Base-by-base conservation (phyloP, 441 rosid species). In the Gossypium davidsonii region DNA sequence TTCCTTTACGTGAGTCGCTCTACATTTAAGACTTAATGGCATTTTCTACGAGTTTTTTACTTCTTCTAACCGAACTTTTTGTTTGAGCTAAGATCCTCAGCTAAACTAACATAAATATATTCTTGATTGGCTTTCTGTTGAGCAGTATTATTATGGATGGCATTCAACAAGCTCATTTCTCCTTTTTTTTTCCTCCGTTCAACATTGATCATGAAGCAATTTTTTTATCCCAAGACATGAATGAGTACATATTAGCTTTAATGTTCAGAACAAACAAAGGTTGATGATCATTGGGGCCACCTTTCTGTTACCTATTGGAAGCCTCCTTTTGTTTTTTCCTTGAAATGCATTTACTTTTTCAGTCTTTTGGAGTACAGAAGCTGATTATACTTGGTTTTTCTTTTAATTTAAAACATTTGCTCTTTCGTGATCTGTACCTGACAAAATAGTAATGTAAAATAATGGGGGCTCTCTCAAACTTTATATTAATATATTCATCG, bases 321-420 rank as follows among this genome's bases (percentile, higher is more conserved):
- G 65, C 20, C 44, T 60, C 5, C 21, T 26, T 70, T 53, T 73
- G 71, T 80, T 67, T 59, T 72, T 75, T 67, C 75, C 68, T 63
- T 61, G 31, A 17, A 21, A 56, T 9, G 60, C 73, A 79, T 79
- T 76, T 79, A 79, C 76, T 77, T 77, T 78, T 81, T 77, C 83
- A 76, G 80, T 73, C 56, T 44, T 34, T 44, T 56, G 26, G 44
- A 63, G 79, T 26, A 39, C 80, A 74, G 76, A 67, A 56, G 64
- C 77, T 72, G 64, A 59, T 34, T 34, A 34, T 73, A 58, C 71
- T 72, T 31, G 42, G 42, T 20, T 73, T 28, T 23, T 44, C 17
- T n/a, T 31, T 15, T 23, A 28, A 34, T 39, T 15, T 9, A n/a
- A 10, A 59, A 21, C 15, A 65, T 71, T 67, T 25, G 42, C 14